Base-by-base conservation (phyloP, 495 filamentous ascomycete species). In the Rhizodiscina lignyota region DNA sequence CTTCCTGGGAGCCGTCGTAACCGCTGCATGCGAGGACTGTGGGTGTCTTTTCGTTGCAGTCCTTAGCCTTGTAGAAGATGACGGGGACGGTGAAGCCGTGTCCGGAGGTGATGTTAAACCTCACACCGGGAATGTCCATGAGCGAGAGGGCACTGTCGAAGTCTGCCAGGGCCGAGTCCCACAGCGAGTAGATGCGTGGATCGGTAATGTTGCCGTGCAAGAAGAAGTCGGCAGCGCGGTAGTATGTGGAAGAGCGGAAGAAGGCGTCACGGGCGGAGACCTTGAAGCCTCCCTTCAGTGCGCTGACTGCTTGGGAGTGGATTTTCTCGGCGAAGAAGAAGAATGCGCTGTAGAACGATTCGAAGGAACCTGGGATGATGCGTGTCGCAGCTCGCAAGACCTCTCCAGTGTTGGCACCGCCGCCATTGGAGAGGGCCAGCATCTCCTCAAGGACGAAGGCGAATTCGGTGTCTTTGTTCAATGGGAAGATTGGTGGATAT, bases 1-100 rank as follows among this genome's bases (percentile, higher is more conserved):
- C 66, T 39, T 70, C 63, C 44, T 60, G 54, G 1, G 53, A 39
- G 17, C 44, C 56, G 34, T 68, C 64, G 43, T 48, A 67, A n/a
- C n/a, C n/a, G n/a, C n/a, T n/a, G n/a, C n/a, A n/a, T n/a, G n/a
- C n/a, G n/a, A n/a, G n/a, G n/a, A n/a, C n/a, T n/a, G n/a, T n/a
- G n/a, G n/a, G n/a, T n/a, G n/a, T n/a, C n/a, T n/a, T n/a, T n/a
- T n/a, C n/a, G n/a, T n/a, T n/a, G n/a, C n/a, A n/a, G n/a, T n/a
- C n/a, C n/a, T n/a, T n/a, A n/a, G n/a, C n/a, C n/a, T n/a, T n/a
- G n/a, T n/a, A n/a, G n/a, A n/a, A n/a, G n/a, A n/a, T n/a, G n/a
- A n/a, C n/a, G n/a, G n/a, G n/a, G n/a, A n/a, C n/a, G n/a, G n/a
- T n/a, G n/a, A n/a, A n/a, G n/a, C n/a, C n/a, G n/a, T n/a, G 24